A percentile compares a stretch with the other conserved stretches of the same genome.
phyloP scores from a whole-genome alignment of 73 alveolate genomes.

The Tetrahymena elliotti region DNA sequence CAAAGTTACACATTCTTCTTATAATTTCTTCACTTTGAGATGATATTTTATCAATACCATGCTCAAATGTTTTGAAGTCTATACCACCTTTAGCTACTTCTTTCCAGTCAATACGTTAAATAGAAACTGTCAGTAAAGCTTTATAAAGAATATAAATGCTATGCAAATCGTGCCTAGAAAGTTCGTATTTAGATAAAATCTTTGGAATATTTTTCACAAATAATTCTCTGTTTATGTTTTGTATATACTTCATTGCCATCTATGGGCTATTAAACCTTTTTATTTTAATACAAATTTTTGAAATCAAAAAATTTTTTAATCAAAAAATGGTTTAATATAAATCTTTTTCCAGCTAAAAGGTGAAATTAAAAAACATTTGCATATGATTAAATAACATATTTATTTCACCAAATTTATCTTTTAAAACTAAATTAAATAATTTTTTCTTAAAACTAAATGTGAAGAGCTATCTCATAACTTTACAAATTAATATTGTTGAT shows the following conservation, averaged over 20 bases:
- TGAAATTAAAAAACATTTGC: no score
- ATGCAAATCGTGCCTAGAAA: background rate
- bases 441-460: no score
- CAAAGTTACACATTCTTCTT: background rate
- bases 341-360: no score
- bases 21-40: background rate
- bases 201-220: background rate
- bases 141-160: background rate
- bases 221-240: background rate
- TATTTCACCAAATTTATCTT: no score
- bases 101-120: background rate
- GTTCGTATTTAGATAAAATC: background rate
- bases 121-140: background rate
- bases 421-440: no score
- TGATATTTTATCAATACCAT: background rate
- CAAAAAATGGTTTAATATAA: no score
- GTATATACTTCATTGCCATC: background rate
- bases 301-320: no score
- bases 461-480: no score
- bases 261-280: background rate
- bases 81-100: background rate
- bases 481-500: no score
- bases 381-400: no score
- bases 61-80: background rate
- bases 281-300: no score